Conservation (phyloP, 352 stramenopile species). For the Ophiocytium majus region DNA sequence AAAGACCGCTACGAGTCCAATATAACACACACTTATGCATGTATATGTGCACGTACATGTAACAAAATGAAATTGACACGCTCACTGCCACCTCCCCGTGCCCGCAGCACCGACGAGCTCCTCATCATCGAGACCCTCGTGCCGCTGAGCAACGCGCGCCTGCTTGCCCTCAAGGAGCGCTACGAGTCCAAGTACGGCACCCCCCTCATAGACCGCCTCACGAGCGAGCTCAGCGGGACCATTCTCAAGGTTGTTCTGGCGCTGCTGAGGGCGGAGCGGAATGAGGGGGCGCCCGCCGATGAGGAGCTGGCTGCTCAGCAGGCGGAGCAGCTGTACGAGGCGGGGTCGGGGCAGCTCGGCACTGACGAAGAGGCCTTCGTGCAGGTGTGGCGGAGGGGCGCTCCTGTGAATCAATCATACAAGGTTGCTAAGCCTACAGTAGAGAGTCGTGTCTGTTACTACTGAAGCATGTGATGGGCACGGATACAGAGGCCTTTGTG, state of each 20-base stretch:
- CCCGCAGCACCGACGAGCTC: slow-evolving; percentile 32
- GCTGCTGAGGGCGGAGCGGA: background rate
- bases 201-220: slow-evolving; percentile 47
- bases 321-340: background rate
- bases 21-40: background rate
- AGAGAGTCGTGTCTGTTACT: no score
- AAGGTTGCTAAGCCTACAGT: no score
- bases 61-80: background rate
- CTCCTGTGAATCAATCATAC: no score
- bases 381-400: background rate
- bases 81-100: background rate
- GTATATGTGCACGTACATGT: background rate
- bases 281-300: background rate
- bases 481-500: no score
- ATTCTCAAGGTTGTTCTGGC: background rate
- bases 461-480: no score
- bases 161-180: slow-evolving; percentile 30
- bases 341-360: background rate
- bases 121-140: slow-evolving; percentile 42
- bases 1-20: background rate
- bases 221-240: slow-evolving; percentile 26
- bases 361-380: background rate
- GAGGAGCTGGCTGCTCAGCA: background rate
- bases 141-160: slow-evolving; percentile 38
- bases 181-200: slow-evolving; percentile 35